A percentile compares a stretch with the other conserved stretches of the same genome.
Evolutionary conservation across 441 rosid genomes (phyloP).

Genomic region (Euphorbia neoarborescens): DNA sequence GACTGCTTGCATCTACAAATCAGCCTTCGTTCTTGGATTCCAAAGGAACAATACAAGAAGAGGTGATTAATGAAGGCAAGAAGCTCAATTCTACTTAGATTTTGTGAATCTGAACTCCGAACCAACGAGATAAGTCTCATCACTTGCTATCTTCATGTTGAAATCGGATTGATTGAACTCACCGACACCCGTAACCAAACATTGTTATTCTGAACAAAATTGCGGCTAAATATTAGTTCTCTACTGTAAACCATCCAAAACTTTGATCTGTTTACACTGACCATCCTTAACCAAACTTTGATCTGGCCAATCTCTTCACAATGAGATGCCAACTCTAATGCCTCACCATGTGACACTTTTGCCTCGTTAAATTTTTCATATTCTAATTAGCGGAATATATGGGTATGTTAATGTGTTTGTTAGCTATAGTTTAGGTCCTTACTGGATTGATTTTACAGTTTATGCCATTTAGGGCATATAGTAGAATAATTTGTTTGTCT

Average conservation of each 20-base stretch:
- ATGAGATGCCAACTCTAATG: too few species aligned
- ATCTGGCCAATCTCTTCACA: too few species aligned
- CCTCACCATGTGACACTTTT: too few species aligned
- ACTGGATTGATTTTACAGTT: too few species aligned
- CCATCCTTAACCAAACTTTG: too few species aligned
- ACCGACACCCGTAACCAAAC: neutral
- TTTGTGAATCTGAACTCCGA: conserved; percentile 11
- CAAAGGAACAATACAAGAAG: conserved; percentile 28
- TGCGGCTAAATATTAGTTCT: too few species aligned
- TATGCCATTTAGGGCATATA: too few species aligned
- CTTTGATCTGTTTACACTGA: too few species aligned
- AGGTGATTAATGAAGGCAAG: conserved; percentile 30
- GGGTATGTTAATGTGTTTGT: neutral
- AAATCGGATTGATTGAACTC: neutral
- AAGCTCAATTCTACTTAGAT: conserved; percentile 33
- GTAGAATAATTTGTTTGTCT: neutral
- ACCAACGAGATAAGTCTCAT: conserved; percentile 20
- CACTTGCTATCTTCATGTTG: neutral
- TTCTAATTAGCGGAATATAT: too few species aligned
- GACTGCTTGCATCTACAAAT: conserved; percentile 66
- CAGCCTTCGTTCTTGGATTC: conserved; percentile 68
- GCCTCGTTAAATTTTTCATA: too few species aligned
- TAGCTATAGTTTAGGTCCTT: neutral
- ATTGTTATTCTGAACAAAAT: neutral
- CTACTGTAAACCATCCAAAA: too few species aligned